Percentiles rank a stretch among this genome's conserved stretches.
Evolutionary conservation across 2,329 filamentous ascomycete genomes (phyloP).

Genomic region (Atkinsonella texensis): DNA sequence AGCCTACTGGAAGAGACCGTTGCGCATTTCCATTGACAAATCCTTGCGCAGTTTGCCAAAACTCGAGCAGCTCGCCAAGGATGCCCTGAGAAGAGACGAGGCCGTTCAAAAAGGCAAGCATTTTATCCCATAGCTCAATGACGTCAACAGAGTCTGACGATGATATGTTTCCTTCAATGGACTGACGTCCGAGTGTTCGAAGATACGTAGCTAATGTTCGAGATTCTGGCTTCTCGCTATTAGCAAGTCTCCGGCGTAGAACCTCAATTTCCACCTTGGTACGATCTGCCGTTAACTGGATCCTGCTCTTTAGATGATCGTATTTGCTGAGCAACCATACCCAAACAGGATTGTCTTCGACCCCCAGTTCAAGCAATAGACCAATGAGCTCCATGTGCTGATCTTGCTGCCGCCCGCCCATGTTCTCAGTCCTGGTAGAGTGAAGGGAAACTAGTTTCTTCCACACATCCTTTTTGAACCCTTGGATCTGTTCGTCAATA

Average conservation of each 20-base stretch:
- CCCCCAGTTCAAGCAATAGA: conserved; percentile 81
- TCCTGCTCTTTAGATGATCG: conserved; percentile 78
- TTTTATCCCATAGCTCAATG: conserved; percentile 86
- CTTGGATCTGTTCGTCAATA: conserved; percentile 73
- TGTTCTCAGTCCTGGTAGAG: conserved; percentile 34
- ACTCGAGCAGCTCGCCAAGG: conserved; percentile 80
- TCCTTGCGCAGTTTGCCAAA: conserved; percentile 83
- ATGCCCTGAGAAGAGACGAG: conserved; percentile 71
- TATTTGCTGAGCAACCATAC: conserved; percentile 86
- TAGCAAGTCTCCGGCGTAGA: conserved; percentile 67
- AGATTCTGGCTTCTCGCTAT: conserved; percentile 56
- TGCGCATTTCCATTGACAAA: conserved; percentile 85
- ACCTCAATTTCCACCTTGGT: conserved; percentile 88
- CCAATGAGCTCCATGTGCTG: conserved; percentile 84
- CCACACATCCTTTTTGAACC: conserved; percentile 86
- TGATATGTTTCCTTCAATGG: conserved; percentile 45
- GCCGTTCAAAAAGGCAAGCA: conserved; percentile 59
- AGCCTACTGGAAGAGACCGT: conserved; percentile 63
- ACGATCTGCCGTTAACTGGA: conserved; percentile 69
- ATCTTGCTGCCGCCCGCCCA: conserved; percentile 52
- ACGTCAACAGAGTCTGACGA: conserved; percentile 70
- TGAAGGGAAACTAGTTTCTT: conserved; percentile 62
- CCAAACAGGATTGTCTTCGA: conserved; percentile 94
- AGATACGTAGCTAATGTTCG: conserved; percentile 64
- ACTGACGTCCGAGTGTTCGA: conserved; percentile 57